Conservation (phyloP, 306 rosid species). For the Medicago lupulina region DNA sequence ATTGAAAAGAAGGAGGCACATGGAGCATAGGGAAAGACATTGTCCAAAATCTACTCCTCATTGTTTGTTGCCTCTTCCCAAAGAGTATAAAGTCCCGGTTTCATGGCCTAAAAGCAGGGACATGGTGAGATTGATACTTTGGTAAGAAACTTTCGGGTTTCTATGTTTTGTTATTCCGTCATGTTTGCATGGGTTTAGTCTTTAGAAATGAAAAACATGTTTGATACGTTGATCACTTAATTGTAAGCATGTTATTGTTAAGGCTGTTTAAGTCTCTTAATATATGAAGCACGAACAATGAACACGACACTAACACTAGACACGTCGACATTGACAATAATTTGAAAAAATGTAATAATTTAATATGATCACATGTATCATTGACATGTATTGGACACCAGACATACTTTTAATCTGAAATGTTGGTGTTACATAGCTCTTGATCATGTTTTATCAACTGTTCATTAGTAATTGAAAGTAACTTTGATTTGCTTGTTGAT, state of each 20-base stretch:
- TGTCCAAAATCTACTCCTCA: conserved; percentile 62
- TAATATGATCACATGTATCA: neutral
- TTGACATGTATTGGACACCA: neutral
- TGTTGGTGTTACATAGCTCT: neutral
- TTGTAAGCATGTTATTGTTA: neutral
- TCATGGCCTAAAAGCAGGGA: conserved; percentile 98
- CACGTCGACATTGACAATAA: too few relatives aligned
- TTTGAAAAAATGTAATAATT: neutral
- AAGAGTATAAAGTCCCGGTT: conserved; percentile 70
- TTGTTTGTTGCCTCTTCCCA: conserved; percentile 79
- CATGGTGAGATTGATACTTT: conserved; percentile 93
- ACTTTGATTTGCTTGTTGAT: neutral
- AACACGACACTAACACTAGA: neutral
- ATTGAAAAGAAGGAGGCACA: conserved; percentile 70
- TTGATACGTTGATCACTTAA: neutral
- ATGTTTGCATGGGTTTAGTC: neutral
- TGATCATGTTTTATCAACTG: neutral
- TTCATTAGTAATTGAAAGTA: neutral
- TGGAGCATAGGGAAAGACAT: conserved; percentile 96
- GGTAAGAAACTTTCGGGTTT: conserved; percentile 55
- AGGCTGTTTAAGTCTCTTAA: neutral
- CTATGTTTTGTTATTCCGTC: conserved; percentile 24
- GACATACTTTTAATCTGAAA: too few relatives aligned
- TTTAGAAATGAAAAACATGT: neutral
- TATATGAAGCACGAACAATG: neutral